Conservation (phyloP, 148 eudicot species). For the Vaccinium myrtillus region DNA sequence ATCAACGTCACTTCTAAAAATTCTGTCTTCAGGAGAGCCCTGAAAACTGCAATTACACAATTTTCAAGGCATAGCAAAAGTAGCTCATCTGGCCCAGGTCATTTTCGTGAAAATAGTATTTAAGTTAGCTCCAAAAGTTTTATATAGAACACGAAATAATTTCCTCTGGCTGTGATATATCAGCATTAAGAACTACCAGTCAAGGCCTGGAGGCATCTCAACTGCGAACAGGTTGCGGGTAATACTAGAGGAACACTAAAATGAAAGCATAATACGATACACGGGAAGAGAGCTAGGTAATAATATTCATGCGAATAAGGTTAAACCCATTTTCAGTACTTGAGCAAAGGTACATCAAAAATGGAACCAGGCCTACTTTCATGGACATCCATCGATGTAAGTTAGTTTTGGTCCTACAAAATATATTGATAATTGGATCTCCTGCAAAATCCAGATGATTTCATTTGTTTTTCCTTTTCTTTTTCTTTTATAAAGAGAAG, state of each 20-base stretch:
- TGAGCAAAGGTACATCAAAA: not conserved
- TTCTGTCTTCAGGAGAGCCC: conserved; percentile 78
- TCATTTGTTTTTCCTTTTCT: not conserved
- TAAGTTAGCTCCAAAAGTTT: not conserved
- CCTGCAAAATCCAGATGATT: not conserved
- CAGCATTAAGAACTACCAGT: not conserved
- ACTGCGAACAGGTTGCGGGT: not conserved
- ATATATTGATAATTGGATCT: not conserved
- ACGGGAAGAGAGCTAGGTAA: not conserved
- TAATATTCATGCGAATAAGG: not conserved
- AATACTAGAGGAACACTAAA: not conserved
- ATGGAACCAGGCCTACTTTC: not conserved
- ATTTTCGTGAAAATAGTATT: not conserved
- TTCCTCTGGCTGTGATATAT: not conserved
- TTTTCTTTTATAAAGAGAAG: not conserved
- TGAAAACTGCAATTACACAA: conserved; percentile 57
- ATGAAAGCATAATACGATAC: not conserved
- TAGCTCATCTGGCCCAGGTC: conserved; percentile 7
- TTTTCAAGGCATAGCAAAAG: not conserved
- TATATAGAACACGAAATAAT: not conserved
- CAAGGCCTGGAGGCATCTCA: not conserved
- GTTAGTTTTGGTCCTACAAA: not conserved
- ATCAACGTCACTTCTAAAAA: conserved; percentile 66
- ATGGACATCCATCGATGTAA: not conserved
- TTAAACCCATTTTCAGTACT: not conserved